Evolutionary conservation across 805 yeast species (phyloP), one percentile per base, ranked within the genome.

Genomic region (Ogataea pilisensis): DNA sequence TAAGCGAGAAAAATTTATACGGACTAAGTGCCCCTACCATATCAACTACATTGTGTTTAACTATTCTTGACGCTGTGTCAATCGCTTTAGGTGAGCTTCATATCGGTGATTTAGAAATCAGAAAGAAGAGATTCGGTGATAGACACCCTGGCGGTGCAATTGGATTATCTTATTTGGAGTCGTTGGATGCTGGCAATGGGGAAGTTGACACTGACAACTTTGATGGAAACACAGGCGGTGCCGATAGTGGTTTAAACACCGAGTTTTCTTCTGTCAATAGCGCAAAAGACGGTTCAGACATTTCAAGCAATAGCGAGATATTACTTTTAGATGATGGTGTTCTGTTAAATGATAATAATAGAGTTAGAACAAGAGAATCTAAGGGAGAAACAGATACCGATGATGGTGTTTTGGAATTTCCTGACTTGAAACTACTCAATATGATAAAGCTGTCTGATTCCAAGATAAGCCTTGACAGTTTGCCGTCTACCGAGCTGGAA

Each of bases 141-240:
- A 75, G 82, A 55, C 96, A 88, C 55, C 96, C 96, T 2, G 96
- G 96, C 17, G 96, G 96, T 14, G 84, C 93, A 2, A 87, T 88
- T 55, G 96, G 96, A 13, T 68, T 67, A 39, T 66, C 70, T 6
- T 72, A 65, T 43, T 48, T 51, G 31, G 45, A 38, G 18, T 36
- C 45, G 12, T 27, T 39, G 26, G 26, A 34, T 29, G 16, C 20
- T 22, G 26, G 26, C 7, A 11, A 22, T 22, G 9, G 11, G 11
- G 26, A 11, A 8, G 26, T 22, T 22, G 26, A 22, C 11, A 7
- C 7, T 22, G 26, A 22, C 42, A 28, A 19, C 22, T 35, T 16
- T 26, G 29, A 18, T 30, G 18, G 12, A 17, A 14, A 31, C 29
- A 16, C 18, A 14, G 17, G 14, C 3, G 41, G 34, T 17, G 34